Percentiles rank a stretch among this genome's conserved stretches.
Evolutionary conservation across 2,329 filamentous ascomycete species (phyloP).

Genomic region (Nigrograna mackinnonii): DNA sequence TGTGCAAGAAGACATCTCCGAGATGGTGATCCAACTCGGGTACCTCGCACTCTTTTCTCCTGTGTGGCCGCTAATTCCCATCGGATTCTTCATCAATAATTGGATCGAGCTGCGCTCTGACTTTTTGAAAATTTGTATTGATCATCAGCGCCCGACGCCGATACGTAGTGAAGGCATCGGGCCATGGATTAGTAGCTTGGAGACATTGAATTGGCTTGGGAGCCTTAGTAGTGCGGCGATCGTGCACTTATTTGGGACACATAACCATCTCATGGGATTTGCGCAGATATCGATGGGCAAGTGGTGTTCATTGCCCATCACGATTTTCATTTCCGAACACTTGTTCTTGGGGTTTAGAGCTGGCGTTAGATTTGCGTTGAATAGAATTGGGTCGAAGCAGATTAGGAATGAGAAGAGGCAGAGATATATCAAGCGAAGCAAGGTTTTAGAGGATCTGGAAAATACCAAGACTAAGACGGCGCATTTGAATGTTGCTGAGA

Average conservation of each 20-base stretch:
- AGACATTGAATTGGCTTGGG: slow-evolving; percentile 36
- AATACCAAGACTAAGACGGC: slow-evolving; percentile 16
- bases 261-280: slow-evolving; percentile 1
- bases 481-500: slow-evolving; percentile 18
- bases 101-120: slow-evolving; percentile 40
- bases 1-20: slow-evolving; percentile 37
- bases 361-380: slow-evolving; percentile 26
- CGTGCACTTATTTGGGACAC: slow-evolving; percentile 33
- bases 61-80: slow-evolving; percentile 37
- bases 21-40: slow-evolving; percentile 41
- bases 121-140: slow-evolving; percentile 36
- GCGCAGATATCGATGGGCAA: slow-evolving; percentile 3
- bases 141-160: slow-evolving; percentile 31
- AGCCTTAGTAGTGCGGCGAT: slow-evolving; percentile 36
- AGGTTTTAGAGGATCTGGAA: slow-evolving; percentile 30
- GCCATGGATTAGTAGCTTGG: slow-evolving; percentile 35
- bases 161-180: slow-evolving; percentile 34
- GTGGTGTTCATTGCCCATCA: slow-evolving; percentile 33
- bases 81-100: slow-evolving; percentile 41
- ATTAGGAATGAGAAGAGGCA: slow-evolving; percentile 28
- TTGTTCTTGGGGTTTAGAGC: slow-evolving; percentile 35
- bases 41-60: slow-evolving; percentile 38
- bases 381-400: slow-evolving; percentile 31
- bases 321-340: slow-evolving; percentile 35
- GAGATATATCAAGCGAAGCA: slow-evolving; percentile 29